Percentiles rank a stretch among this genome's conserved stretches.
These are phyloP conservation scores for Volvariella surrecta DNA, from an alignment of 1,284 basidiomycete genomes.

Conservation along the genomic window DNA sequence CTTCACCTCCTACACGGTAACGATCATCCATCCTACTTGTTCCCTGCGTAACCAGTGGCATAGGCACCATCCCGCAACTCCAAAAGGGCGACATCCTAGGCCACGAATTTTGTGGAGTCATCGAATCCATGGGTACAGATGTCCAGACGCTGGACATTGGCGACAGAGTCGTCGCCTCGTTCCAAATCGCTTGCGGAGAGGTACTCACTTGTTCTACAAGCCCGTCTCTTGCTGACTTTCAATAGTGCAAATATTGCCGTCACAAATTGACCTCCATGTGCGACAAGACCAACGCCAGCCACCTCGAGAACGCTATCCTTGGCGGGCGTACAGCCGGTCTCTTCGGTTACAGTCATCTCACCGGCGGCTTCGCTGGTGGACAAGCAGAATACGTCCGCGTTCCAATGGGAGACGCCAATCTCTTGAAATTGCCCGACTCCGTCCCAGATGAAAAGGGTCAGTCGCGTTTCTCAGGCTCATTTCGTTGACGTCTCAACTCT, in stretches of 20 bases:
- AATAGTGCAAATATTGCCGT: too few species aligned
- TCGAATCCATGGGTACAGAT: conserved; percentile 56
- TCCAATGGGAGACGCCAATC: conserved; percentile 65
- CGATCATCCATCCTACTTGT: too few species aligned
- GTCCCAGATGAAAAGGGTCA: conserved; percentile 47
- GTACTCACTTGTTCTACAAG: too few species aligned
- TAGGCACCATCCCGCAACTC: conserved; percentile 41
- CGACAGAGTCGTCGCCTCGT: conserved; percentile 67
- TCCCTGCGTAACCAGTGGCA: too few species aligned
- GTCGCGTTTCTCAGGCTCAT: too few species aligned
- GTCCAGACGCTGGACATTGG: conserved; percentile 53
- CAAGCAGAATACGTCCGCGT: conserved; percentile 66
- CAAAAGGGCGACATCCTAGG: conserved; percentile 72
- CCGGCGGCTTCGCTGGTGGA: conserved; percentile 66
- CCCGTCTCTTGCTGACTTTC: too few species aligned
- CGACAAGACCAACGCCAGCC: conserved; percentile 11
- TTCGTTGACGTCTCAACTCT: too few species aligned
- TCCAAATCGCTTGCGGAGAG: conserved; percentile 73
- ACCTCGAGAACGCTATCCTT: conserved; percentile 58
- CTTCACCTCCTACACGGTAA: conserved; percentile 30
- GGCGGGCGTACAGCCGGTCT: conserved; percentile 65
- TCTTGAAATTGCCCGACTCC: conserved; percentile 58
- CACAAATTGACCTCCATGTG: too few species aligned
- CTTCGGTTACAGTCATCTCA: conserved; percentile 70
- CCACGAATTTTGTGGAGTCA: conserved; percentile 43